A percentile compares a stretch with the other conserved stretches of the same genome.
Conservation (phyloP, 148 eudicot genomes). For the Bassia scoparia region DNA sequence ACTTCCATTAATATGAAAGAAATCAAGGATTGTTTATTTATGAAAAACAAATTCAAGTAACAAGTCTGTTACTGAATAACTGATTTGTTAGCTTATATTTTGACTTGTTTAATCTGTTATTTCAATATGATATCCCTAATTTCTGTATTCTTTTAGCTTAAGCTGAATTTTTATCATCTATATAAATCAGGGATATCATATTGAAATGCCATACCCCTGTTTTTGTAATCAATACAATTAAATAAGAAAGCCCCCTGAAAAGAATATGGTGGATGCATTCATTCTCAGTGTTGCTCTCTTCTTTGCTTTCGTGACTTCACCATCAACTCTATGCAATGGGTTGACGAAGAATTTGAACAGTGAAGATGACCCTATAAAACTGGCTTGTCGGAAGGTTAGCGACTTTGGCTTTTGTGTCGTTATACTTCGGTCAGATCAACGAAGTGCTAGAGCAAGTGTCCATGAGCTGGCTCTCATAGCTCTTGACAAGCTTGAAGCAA, state of each 20-base stretch:
- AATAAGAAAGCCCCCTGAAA: background rate
- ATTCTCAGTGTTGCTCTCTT: background rate
- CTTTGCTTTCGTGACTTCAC: constrained; percentile 9
- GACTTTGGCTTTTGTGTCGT: constrained; percentile 24
- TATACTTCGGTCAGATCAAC: constrained; percentile 25
- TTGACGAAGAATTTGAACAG: constrained; percentile 18
- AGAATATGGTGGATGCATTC: background rate
- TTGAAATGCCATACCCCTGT: background rate
- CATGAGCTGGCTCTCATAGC: constrained; percentile 15
- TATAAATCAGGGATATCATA: background rate
- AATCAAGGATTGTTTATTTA: background rate
- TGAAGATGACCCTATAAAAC: constrained; percentile 9
- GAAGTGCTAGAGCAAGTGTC: constrained; percentile 2
- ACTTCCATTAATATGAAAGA: no score
- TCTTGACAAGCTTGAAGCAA: constrained; percentile 10
- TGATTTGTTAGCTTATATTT: constrained; percentile 1
- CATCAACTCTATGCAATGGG: constrained; percentile 17
- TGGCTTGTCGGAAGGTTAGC: constrained; percentile 19
- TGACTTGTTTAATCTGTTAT: no score
- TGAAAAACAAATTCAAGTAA: background rate
- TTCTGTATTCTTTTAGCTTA: background rate
- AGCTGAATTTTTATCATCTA: background rate
- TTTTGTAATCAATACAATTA: background rate
- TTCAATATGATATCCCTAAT: background rate
- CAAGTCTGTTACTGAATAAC: background rate